Conservation (phyloP, 495 filamentous ascomycete genomes). For the Annulohypoxylon maeteangense region DNA sequence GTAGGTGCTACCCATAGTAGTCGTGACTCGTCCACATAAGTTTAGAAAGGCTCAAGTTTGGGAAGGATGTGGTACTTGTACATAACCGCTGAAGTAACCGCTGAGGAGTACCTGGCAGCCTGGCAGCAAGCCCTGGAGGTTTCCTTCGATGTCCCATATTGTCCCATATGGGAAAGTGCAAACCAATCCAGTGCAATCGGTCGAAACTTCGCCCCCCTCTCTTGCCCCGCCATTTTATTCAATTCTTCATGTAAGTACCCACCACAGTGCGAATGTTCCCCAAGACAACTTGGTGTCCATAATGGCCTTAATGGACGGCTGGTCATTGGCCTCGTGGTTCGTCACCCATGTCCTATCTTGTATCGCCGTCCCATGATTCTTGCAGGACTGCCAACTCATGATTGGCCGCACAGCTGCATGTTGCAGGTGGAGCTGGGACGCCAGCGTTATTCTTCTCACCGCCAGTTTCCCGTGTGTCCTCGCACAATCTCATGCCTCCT, state of each 20-base stretch:
- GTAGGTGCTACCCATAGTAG: background rate
- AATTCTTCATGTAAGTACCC: conserved; percentile 24
- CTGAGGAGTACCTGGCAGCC: background rate
- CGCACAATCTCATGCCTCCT: conserved; percentile 48
- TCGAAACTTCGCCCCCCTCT: background rate
- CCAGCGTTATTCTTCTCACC: conserved; percentile 51
- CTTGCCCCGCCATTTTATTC: conserved; percentile 14
- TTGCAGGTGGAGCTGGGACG: conserved; percentile 51
- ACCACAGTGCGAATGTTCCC: conserved; percentile 28
- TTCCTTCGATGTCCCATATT: no score
- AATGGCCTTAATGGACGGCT: conserved; percentile 30
- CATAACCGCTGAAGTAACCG: background rate
- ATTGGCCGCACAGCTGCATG: conserved; percentile 47
- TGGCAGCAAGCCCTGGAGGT: no score
- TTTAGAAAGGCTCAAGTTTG: background rate
- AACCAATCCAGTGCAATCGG: background rate
- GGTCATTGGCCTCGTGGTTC: conserved; percentile 45
- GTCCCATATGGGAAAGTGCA: conserved; percentile 1
- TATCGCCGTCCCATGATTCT: conserved; percentile 45
- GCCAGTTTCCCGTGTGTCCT: conserved; percentile 52
- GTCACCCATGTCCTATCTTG: conserved; percentile 40
- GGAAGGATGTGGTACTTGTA: background rate
- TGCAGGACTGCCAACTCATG: conserved; percentile 37
- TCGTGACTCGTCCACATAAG: no score
- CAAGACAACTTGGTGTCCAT: conserved; percentile 3